Evolutionary conservation across 2,329 filamentous ascomycete species (phyloP).

Genomic region (Arthrobotrys iridis): DNA sequence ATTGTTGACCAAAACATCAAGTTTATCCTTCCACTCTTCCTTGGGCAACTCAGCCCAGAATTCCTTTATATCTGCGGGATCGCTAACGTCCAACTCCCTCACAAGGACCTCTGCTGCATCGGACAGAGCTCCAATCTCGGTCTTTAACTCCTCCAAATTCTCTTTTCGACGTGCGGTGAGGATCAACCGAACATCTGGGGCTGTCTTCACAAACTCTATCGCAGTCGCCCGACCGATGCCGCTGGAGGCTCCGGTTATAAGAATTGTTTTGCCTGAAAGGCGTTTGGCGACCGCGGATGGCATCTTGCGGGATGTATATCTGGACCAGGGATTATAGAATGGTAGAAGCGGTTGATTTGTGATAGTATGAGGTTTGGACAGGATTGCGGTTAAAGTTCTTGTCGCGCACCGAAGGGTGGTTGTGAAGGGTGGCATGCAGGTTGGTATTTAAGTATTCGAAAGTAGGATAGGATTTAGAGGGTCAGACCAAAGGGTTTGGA

Average conservation of each 20-base stretch:
- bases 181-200: slow-evolving; percentile 82
- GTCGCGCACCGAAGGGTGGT: slow-evolving; percentile 35
- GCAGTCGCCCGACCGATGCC: slow-evolving; percentile 87
- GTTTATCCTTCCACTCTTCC: slow-evolving; percentile 77
- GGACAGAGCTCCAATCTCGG: slow-evolving; percentile 78
- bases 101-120: slow-evolving; percentile 82
- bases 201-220: slow-evolving; percentile 90
- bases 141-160: slow-evolving; percentile 77
- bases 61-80: slow-evolving; percentile 74
- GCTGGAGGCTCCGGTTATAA: slow-evolving; percentile 91
- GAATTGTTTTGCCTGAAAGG: slow-evolving; percentile 89
- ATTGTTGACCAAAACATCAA: slow-evolving; percentile 94
- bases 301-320: slow-evolving; percentile 19
- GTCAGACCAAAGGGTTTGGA: too few species aligned
- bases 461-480: neutral
- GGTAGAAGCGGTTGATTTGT: neutral
- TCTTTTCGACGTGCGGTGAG: slow-evolving; percentile 89
- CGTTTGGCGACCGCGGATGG: slow-evolving; percentile 77
- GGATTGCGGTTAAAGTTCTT: slow-evolving; percentile 5
- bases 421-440: slow-evolving; percentile 40
- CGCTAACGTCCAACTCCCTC: slow-evolving; percentile 87
- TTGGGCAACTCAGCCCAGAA: slow-evolving; percentile 77
- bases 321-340: neutral
- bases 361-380: neutral
- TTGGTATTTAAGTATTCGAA: slow-evolving; percentile 19